phyloP scores from a whole-genome alignment of 441 rosid species.

The Dalechampia spathulata region DNA sequence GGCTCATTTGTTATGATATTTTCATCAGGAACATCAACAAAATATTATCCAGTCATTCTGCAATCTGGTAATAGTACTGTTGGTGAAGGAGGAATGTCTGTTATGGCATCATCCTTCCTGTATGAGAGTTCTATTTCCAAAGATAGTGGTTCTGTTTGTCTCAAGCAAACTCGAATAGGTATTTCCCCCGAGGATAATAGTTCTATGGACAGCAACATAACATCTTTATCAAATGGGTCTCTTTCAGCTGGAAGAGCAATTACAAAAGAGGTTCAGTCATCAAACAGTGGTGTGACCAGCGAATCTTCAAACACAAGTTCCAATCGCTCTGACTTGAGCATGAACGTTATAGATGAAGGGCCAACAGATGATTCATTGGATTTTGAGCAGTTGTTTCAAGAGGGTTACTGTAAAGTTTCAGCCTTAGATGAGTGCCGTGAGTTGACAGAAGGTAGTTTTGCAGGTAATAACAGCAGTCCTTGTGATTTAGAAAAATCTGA shows the following conservation, averaged over 20 bases:
- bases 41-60: slow-evolving; percentile 27
- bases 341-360: slow-evolving; percentile 42
- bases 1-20: slow-evolving; percentile 13
- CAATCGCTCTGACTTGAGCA: slow-evolving; percentile 49
- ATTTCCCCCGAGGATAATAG: slow-evolving; percentile 33
- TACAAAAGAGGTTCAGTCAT: slow-evolving; percentile 34
- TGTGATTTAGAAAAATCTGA: slow-evolving; percentile 53
- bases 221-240: slow-evolving; percentile 38
- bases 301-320: slow-evolving; percentile 45
- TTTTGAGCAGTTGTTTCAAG: slow-evolving; percentile 60
- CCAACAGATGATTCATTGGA: slow-evolving; percentile 36
- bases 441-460: slow-evolving; percentile 36
- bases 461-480: slow-evolving; percentile 38
- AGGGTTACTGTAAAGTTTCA: slow-evolving; percentile 42
- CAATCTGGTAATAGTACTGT: slow-evolving; percentile 25
- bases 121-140: slow-evolving; percentile 26
- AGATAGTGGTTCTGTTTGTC: slow-evolving; percentile 26
- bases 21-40: slow-evolving; percentile 45
- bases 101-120: slow-evolving; percentile 25
- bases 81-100: slow-evolving; percentile 32
- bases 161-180: slow-evolving; percentile 33
- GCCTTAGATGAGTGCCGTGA: slow-evolving; percentile 22
- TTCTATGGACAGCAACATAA: slow-evolving; percentile 25
- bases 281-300: slow-evolving; percentile 27
- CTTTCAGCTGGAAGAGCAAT: slow-evolving; percentile 40